phyloP scores from a whole-genome alignment of 148 eudicot species.

The Persicaria maculosa region DNA sequence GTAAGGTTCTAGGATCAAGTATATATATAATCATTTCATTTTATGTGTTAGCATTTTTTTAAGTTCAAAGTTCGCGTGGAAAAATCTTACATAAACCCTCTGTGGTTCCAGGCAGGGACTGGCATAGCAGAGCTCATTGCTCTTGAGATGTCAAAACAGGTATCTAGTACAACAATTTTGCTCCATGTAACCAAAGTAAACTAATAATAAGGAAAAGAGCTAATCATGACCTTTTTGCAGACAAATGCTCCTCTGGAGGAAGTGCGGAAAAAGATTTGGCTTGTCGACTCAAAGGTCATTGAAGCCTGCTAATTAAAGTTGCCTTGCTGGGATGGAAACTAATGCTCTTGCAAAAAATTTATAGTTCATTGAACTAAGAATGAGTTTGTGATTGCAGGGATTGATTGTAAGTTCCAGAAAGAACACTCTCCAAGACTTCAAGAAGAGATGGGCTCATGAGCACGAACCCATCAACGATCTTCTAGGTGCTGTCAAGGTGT shows the following conservation, averaged over 20 bases:
- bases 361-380: background rate
- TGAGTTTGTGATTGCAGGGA: slow-evolving; percentile 44
- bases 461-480: slow-evolving; percentile 65
- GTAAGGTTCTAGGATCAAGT: too few species aligned
- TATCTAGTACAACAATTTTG: slow-evolving; percentile 11
- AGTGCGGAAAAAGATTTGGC: slow-evolving; percentile 91
- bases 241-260: slow-evolving; percentile 57
- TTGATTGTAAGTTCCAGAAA: slow-evolving; percentile 75
- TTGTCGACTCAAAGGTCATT: slow-evolving; percentile 84
- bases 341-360: background rate
- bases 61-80: background rate
- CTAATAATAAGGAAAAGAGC: background rate
- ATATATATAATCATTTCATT: background rate
- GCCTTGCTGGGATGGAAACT: background rate
- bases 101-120: slow-evolving; percentile 73
- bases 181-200: background rate
- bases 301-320: background rate
- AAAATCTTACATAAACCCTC: background rate
- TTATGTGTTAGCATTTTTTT: background rate
- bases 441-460: slow-evolving; percentile 98
- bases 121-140: slow-evolving; percentile 98
- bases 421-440: slow-evolving; percentile 81
- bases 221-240: slow-evolving; percentile 26
- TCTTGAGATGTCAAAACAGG: slow-evolving; percentile 88
- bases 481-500: slow-evolving; percentile 72